A percentile compares a stretch with the other conserved stretches of the same genome.
Conservation (phyloP, 768 basidiomycete species). For the Phallus indusiatus region DNA sequence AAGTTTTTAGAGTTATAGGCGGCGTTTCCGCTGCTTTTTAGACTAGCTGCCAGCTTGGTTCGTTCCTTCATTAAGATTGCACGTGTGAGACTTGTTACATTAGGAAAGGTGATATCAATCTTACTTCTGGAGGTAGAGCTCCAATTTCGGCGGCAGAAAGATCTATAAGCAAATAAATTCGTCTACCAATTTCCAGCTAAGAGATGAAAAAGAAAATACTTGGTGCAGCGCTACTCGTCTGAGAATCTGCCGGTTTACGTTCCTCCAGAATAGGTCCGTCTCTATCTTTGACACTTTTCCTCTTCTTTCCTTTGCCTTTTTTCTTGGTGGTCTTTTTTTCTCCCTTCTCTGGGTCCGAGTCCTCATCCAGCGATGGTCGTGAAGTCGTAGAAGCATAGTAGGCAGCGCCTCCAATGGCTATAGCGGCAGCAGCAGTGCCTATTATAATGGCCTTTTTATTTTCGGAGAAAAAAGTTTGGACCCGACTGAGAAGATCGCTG, state of each 20-base stretch:
- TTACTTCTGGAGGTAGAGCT: constrained; percentile 49
- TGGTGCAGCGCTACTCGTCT: not conserved
- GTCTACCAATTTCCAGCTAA: constrained; percentile 5
- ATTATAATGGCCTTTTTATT: constrained; percentile 70
- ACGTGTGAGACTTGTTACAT: not conserved
- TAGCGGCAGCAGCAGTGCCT: constrained; percentile 59
- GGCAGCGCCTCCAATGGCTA: constrained; percentile 65
- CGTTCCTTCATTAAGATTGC: constrained; percentile 42
- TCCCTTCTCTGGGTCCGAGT: constrained; percentile 26
- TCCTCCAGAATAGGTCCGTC: constrained; percentile 82
- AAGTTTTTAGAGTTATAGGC: constrained; percentile 60
- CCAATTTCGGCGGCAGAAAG: constrained; percentile 47
- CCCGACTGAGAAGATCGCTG: constrained; percentile 11
- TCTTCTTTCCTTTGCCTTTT: constrained; percentile 42
- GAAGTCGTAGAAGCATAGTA: constrained; percentile 68
- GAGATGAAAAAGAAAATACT: constrained; percentile 11
- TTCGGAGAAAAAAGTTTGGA: constrained; percentile 45
- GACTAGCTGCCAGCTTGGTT: constrained; percentile 44
- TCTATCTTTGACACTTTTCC: constrained; percentile 42
- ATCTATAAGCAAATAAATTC: constrained; percentile 22
- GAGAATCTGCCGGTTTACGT: constrained; percentile 30
- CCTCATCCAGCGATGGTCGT: constrained; percentile 22
- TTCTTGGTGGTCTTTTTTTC: constrained; percentile 36
- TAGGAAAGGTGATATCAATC: constrained; percentile 17
- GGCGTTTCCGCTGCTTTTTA: constrained; percentile 64